Evolutionary conservation across 1,139 yeast genomes (phyloP).

Genomic region (Magnusiomyces magnusii): DNA sequence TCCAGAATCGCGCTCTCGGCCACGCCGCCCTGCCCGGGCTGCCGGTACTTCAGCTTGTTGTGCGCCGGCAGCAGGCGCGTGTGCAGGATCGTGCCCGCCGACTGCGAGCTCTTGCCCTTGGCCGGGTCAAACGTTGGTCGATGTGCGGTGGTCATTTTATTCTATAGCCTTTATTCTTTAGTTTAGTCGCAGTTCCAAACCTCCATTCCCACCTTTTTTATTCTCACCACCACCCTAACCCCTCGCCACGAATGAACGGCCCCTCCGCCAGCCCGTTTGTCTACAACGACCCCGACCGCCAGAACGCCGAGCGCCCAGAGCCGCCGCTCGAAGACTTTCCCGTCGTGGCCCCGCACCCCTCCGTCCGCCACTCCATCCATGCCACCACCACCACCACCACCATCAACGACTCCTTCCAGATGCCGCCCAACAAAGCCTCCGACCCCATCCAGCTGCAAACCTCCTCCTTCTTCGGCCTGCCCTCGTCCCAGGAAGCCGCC

Average conservation of each 20-base stretch:
- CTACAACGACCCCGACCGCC: not conserved
- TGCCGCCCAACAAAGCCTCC: too few species aligned
- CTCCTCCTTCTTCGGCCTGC: not conserved
- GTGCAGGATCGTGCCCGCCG: conserved; percentile 47
- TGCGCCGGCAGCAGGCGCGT: conserved; percentile 68
- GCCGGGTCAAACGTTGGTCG: conserved; percentile 88
- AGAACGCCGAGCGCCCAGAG: not conserved
- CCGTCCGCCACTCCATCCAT: not conserved
- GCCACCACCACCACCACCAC: not conserved
- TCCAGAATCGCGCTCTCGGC: conserved; percentile 10
- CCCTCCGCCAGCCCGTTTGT: too few species aligned
- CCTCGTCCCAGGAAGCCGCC: not conserved
- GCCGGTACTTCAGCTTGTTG: conserved; percentile 53
- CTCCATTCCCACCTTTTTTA: not conserved
- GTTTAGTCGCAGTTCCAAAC: too few species aligned
- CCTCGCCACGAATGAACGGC: too few species aligned
- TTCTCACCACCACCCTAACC: not conserved
- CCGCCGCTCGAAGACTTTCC: conserved; percentile 1
- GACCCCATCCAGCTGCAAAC: too few species aligned
- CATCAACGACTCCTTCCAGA: not conserved
- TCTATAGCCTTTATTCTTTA: too few species aligned
- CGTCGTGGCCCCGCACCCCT: not conserved
- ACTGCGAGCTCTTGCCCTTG: conserved; percentile 49
- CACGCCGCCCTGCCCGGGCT: conserved; percentile 33
- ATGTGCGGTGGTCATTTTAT: conserved; percentile 81